A percentile compares a stretch with the other conserved stretches of the same genome.
These are phyloP conservation scores for Suillus americanus DNA, from an alignment of 768 basidiomycete genomes.

Conservation along the genomic window DNA sequence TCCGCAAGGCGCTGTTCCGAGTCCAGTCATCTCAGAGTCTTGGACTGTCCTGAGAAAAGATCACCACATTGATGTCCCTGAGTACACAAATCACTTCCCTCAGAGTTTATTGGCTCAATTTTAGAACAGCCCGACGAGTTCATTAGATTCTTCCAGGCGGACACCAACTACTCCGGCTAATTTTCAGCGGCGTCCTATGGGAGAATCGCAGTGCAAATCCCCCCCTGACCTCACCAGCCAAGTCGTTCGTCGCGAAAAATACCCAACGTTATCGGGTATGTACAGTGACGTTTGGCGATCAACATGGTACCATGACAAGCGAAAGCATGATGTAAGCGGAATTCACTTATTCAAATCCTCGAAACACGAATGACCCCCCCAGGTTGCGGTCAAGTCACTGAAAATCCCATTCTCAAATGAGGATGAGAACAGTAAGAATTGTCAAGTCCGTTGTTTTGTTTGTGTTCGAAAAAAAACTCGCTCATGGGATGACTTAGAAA, in stretches of 20 bases:
- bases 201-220: not conserved
- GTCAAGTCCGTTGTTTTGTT: not conserved
- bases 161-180: not conserved
- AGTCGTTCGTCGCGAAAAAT: not conserved
- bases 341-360: not conserved
- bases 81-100: not conserved
- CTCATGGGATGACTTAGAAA: not conserved
- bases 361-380: not conserved
- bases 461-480: not conserved
- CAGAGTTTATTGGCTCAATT: not conserved
- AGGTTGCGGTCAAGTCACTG: slow-evolving; percentile 1
- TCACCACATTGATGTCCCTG: not conserved
- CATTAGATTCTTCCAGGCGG: not conserved
- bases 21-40: not conserved
- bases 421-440: not conserved
- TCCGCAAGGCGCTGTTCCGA: not conserved
- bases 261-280: not conserved
- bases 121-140: not conserved
- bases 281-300: not conserved
- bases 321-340: not conserved
- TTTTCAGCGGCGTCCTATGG: not conserved
- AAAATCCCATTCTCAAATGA: not conserved
- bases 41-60: not conserved
- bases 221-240: not conserved
- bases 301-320: not conserved